These are phyloP conservation scores for Heterococcus sp. DNA, from an alignment of 108 stramenopile genomes.

Conservation along the genomic window DNA sequence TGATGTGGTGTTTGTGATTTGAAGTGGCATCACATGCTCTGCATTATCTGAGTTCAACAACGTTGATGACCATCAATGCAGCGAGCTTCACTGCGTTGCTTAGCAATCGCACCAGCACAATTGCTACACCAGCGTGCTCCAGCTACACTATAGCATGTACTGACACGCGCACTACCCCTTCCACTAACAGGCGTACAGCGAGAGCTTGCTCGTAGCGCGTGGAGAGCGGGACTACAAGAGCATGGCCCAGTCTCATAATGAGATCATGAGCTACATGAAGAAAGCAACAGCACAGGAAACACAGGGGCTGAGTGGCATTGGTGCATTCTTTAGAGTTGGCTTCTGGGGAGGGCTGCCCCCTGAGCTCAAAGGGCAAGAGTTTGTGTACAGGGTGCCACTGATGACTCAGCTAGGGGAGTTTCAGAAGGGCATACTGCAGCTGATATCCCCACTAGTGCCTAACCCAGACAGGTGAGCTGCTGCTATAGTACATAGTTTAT, in stretches of 20 bases:
- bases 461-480: not conserved
- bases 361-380: slow-evolving; percentile 30
- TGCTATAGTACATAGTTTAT: not conserved
- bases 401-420: slow-evolving; percentile 38
- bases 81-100: no score
- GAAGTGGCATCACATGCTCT: no score
- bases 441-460: slow-evolving; percentile 19
- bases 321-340: slow-evolving; percentile 30
- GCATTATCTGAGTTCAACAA: no score
- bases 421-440: slow-evolving; percentile 14
- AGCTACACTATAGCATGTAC: not conserved
- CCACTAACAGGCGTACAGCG: slow-evolving; percentile 13
- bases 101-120: no score
- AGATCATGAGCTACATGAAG: slow-evolving; percentile 27
- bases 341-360: slow-evolving; percentile 33
- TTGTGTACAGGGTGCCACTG: slow-evolving; percentile 30
- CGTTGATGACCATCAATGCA: no score
- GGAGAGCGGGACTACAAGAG: slow-evolving; percentile 40
- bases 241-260: slow-evolving; percentile 32
- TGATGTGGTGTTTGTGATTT: not conserved
- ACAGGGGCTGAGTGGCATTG: slow-evolving; percentile 23
- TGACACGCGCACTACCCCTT: not conserved
- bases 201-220: slow-evolving; percentile 16
- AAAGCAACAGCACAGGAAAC: slow-evolving; percentile 35
- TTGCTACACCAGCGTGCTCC: not conserved